Evolutionary conservation across 75 land plant species (phyloP), one percentile per base, ranked within the genome.

Genomic region (Cupressus sempervirens): DNA sequence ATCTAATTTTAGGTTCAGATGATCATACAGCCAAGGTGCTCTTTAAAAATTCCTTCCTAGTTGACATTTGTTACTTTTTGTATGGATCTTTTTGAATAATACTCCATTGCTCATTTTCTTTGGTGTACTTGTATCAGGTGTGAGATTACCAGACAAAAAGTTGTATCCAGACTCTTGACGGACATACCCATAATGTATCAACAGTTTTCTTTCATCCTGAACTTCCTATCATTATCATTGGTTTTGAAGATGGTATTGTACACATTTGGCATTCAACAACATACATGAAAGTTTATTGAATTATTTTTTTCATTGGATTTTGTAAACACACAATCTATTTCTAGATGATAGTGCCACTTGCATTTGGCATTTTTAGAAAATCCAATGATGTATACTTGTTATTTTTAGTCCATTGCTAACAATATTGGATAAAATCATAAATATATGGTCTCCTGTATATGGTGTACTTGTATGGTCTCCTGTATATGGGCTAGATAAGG

Each of bases 81-180:
- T n/a, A 26, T 79, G 29, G 8, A 62, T 43, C 34, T 15, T 86
- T 84, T 32, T 20, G 62, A 48, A 30, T 23, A n/a, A n/a, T 54
- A 52, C 32, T 40, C 52, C 29, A 7, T 8, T 26, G 4, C 45
- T 76, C 13, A 79, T 45, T 79, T 87, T 20, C 76, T 84, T 48
- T 82, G 9, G 67, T 82, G 36, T 86, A 30, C 34, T 41, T 65
- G 6, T 29, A 80, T 32, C 76, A 95, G 96, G 94, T 95, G 4
- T 96, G 98, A 97, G 95, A 95, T 52, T 96, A 95, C 85, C 92
- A 96, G 88, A 93, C 95, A 35, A 95, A 93, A 86, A 93, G 91
- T 67, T 96, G 98, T 84, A 95, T 96, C 38, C 95, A 96, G 81
- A 96, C 94, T 32, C 85, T 96, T 18, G 97, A 96, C 88, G 98